Conservation (phyloP, 768 basidiomycete species). For the Trichaptum fuscoviolaceum region DNA sequence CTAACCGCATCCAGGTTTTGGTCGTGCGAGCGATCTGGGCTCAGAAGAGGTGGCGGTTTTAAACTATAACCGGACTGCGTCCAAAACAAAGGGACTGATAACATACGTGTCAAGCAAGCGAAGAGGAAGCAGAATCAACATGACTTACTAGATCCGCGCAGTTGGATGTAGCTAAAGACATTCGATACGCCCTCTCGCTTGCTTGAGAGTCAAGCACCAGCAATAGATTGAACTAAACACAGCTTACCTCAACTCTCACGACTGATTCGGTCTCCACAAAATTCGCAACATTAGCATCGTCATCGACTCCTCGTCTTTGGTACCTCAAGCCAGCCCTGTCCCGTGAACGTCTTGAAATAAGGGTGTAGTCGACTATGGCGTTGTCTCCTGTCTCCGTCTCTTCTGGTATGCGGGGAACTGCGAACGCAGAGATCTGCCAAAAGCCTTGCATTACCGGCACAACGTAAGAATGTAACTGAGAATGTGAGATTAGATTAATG, state of each 20-base stretch:
- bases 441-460: constrained; percentile 93
- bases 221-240: constrained; percentile 5
- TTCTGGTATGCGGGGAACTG: constrained; percentile 45
- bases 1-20: constrained; percentile 68
- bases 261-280: constrained; percentile 95
- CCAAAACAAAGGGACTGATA: constrained; percentile 87
- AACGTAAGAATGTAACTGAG: constrained; percentile 75
- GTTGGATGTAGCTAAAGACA: constrained; percentile 84
- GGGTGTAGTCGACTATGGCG: constrained; percentile 63
- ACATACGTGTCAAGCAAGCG: constrained; percentile 5
- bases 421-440: constrained; percentile 71
- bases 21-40: constrained; percentile 62
- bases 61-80: constrained; percentile 81
- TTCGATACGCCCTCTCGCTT: constrained; percentile 74
- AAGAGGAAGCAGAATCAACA: constrained; percentile 2
- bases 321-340: constrained; percentile 92
- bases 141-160: constrained; percentile 81
- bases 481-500: constrained; percentile 1
- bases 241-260: constrained; percentile 68
- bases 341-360: constrained; percentile 82
- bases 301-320: constrained; percentile 91
- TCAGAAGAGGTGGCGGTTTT: constrained; percentile 81
- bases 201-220: not conserved
- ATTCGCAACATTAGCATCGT: constrained; percentile 90
- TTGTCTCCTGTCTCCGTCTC: constrained; percentile 30